A percentile compares a stretch with the other conserved stretches of the same genome.
Conservation (phyloP, 2,329 filamentous ascomycete species). For the Talaromyces amestolkiae region DNA sequence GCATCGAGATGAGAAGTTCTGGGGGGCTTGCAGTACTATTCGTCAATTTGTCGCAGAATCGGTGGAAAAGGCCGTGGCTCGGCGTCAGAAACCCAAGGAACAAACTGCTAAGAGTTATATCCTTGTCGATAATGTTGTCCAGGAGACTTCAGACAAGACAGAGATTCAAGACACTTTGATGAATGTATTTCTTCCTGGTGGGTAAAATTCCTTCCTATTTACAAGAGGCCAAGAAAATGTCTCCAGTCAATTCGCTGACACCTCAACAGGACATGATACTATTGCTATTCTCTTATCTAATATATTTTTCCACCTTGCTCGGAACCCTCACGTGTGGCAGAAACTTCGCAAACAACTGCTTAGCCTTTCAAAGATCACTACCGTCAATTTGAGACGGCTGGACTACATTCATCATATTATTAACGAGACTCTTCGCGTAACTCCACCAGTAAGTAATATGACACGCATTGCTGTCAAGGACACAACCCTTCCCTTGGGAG, state of each 20-base stretch:
- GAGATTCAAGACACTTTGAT: constrained; percentile 50
- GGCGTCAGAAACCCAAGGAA: constrained; percentile 57
- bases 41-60: constrained; percentile 45
- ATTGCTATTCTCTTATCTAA: constrained; percentile 49
- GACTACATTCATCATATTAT: constrained; percentile 19
- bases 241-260: neutral
- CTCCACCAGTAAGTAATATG: constrained; percentile 51
- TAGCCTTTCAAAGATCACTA: constrained; percentile 30
- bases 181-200: constrained; percentile 54
- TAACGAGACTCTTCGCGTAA: constrained; percentile 41
- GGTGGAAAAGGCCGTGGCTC: constrained; percentile 65
- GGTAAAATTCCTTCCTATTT: constrained; percentile 25
- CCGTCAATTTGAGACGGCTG: constrained; percentile 22
- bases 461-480: constrained; percentile 45
- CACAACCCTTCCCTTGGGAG: constrained; percentile 16
- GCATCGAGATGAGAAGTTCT: constrained; percentile 17
- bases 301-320: constrained; percentile 39
- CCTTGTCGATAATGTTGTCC: constrained; percentile 50
- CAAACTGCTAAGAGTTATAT: constrained; percentile 45
- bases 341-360: constrained; percentile 30
- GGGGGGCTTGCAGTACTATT: constrained; percentile 12
- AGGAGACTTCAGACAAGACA: constrained; percentile 46
- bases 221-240: neutral
- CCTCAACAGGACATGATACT: constrained; percentile 52
- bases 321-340: constrained; percentile 26